Evolutionary conservation across 192 early-diverging fungal genomes (phyloP).

Genomic region (Nowakowskiella sp.): DNA sequence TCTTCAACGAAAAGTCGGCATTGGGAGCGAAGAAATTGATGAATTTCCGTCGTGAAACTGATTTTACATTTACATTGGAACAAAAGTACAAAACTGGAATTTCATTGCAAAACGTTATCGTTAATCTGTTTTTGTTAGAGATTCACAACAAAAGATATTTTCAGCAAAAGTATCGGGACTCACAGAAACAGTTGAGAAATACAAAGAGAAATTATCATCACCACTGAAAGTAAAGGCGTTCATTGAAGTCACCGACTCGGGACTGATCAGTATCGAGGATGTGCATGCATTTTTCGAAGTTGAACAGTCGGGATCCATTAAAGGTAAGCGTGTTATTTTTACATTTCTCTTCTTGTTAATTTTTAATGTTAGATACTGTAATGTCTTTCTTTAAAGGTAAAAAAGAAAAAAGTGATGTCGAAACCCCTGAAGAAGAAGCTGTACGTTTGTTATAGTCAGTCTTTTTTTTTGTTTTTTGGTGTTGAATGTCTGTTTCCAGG

Average conservation of each 20-base stretch:
- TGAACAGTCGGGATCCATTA: slow-evolving; percentile 25
- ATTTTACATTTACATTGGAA: slow-evolving; percentile 72
- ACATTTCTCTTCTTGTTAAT: slow-evolving; percentile 25
- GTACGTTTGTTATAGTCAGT: no score
- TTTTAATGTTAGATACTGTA: slow-evolving; percentile 11
- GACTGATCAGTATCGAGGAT: slow-evolving; percentile 60
- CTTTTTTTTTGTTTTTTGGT: no score
- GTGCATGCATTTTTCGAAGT: slow-evolving; percentile 46
- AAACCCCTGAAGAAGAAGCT: no score
- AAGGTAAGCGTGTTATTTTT: slow-evolving; percentile 35
- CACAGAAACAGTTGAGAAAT: slow-evolving; percentile 54
- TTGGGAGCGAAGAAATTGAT: slow-evolving; percentile 80
- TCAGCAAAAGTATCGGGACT: slow-evolving; percentile 62
- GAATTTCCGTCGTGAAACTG: slow-evolving; percentile 66
- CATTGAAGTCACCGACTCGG: slow-evolving; percentile 73
- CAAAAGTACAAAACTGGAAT: slow-evolving; percentile 32
- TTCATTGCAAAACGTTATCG: not conserved
- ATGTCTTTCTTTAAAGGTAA: no score
- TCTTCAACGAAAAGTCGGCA: slow-evolving; percentile 59
- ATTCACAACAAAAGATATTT: slow-evolving; percentile 36
- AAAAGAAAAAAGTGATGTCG: no score
- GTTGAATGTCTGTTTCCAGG: slow-evolving; percentile 5
- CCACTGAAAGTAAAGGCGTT: slow-evolving; percentile 68
- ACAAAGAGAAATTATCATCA: slow-evolving; percentile 45
- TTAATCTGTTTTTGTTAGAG: slow-evolving; percentile 3